Conservation (phyloP, 371 early-diverging fungal species). For the Globomyces sp. region DNA sequence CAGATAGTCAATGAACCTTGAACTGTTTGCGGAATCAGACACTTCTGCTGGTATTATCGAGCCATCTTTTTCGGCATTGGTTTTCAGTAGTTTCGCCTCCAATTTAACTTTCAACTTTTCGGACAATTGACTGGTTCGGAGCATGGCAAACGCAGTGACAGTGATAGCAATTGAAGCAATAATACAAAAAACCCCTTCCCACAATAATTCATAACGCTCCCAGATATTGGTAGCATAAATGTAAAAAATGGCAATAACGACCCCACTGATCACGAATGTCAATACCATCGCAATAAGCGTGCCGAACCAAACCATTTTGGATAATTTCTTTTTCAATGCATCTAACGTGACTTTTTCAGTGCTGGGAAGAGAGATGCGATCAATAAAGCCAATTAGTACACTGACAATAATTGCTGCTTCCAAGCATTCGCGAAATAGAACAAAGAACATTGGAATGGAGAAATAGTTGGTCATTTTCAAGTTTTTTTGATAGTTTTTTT, state of each 20-base stretch:
- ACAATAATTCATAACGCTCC: conserved; percentile 67
- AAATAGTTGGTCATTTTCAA: conserved; percentile 34
- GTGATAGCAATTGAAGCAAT: conserved; percentile 65
- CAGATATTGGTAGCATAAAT: conserved; percentile 58
- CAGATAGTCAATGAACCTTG: too few species aligned
- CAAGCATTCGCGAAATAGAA: conserved; percentile 78
- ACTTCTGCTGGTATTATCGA: background rate
- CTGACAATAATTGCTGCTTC: conserved; percentile 83
- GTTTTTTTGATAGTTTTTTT: too few species aligned
- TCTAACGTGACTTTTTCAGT: conserved; percentile 33
- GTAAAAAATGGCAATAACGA: conserved; percentile 71
- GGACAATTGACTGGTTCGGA: conserved; percentile 40
- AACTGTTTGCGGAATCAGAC: too few species aligned
- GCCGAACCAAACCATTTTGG: conserved; percentile 40
- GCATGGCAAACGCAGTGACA: conserved; percentile 72
- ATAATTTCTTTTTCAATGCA: background rate
- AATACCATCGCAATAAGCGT: conserved; percentile 57
- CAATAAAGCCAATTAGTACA: conserved; percentile 70
- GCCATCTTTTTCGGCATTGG: conserved; percentile 5
- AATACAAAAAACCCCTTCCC: conserved; percentile 78
- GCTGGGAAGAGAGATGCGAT: conserved; percentile 27
- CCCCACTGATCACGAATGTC: conserved; percentile 65
- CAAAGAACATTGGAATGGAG: conserved; percentile 78
- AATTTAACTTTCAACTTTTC: conserved; percentile 11
- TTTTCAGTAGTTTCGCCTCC: background rate